Conservation (phyloP, 2,329 filamentous ascomycete genomes). For the Cordyceps militaris region DNA sequence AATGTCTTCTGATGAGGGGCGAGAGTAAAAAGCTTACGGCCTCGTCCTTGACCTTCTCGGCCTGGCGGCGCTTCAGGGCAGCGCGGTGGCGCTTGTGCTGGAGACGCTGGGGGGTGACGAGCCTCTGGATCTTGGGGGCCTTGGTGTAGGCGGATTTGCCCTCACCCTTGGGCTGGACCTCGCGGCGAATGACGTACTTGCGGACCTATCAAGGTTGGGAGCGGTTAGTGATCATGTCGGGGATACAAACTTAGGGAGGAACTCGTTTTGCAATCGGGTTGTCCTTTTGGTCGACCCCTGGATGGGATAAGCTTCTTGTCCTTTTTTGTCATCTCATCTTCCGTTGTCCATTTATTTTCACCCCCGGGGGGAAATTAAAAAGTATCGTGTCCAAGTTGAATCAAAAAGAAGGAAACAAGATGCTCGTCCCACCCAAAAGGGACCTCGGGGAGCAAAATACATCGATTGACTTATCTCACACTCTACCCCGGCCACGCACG, state of each 20-base stretch:
- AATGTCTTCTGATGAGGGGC: constrained; percentile 27
- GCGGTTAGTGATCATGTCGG: background rate
- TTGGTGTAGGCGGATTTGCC: constrained; percentile 99
- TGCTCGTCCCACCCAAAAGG: constrained; percentile 10
- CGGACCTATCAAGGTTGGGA: constrained; percentile 59
- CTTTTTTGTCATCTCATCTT: constrained; percentile 3
- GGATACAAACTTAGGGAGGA: background rate
- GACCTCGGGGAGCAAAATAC: background rate
- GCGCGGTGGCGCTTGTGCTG: constrained; percentile 99
- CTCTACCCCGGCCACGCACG: constrained; percentile 45
- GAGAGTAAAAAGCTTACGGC: constrained; percentile 60
- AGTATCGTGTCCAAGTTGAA: background rate
- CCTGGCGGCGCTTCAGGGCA: constrained; percentile 95
- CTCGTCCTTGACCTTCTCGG: constrained; percentile 97
- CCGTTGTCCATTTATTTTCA: background rate
- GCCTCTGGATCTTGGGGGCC: constrained; percentile 99
- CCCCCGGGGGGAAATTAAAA: background rate
- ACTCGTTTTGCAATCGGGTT: background rate
- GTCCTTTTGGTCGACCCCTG: background rate
- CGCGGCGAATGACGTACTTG: constrained; percentile 99
- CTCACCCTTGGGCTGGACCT: constrained; percentile 94
- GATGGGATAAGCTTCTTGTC: constrained; percentile 11
- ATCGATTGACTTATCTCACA: constrained; percentile 42
- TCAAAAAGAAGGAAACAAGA: constrained; percentile 10
- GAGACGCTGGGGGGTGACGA: constrained; percentile 98